A percentile compares a stretch with the other conserved stretches of the same genome.
Conservation (phyloP, 2,329 filamentous ascomycete genomes). For the Coniochaeta pulveracea region DNA sequence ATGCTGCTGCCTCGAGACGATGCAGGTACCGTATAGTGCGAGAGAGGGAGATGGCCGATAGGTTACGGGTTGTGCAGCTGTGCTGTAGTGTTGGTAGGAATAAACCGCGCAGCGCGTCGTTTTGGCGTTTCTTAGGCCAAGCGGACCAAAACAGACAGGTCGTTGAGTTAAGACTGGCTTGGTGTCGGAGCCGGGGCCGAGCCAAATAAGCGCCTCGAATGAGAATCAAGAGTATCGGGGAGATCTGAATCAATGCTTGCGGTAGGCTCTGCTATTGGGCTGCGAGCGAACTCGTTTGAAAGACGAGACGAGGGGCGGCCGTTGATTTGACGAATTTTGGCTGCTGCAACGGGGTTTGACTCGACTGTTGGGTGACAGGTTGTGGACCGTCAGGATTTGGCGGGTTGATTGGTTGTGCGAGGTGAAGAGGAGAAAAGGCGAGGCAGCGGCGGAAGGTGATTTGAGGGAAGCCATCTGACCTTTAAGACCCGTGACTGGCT, state of each 20-base stretch:
- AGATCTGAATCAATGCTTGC: conserved; percentile 4
- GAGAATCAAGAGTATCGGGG: conserved; percentile 5
- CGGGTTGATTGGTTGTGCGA: conserved; percentile 38
- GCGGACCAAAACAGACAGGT: too few species aligned
- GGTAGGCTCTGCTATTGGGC: conserved; percentile 14
- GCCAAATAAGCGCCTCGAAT: conserved; percentile 9
- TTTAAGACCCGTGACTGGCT: conserved; percentile 39
- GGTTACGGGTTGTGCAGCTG: too few species aligned
- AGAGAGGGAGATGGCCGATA: too few species aligned
- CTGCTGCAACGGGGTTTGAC: conserved; percentile 1
- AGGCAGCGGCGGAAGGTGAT: conserved; percentile 35
- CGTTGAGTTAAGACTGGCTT: conserved; percentile 10
- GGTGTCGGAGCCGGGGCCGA: too few species aligned
- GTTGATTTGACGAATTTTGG: conserved; percentile 19
- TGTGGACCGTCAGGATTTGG: conserved; percentile 25
- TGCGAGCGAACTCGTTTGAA: conserved; percentile 10
- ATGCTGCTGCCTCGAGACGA: too few species aligned
- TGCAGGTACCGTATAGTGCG: too few species aligned
- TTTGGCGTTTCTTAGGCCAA: too few species aligned
- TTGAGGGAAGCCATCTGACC: conserved; percentile 32
- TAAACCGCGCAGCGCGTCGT: too few species aligned
- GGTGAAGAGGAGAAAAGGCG: conserved; percentile 27
- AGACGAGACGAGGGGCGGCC: conserved; percentile 11
- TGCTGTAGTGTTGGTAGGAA: too few species aligned
- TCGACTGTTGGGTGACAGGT: conserved; percentile 5